These are phyloP conservation scores for Alternaria tenuissima DNA, from an alignment of 2,329 filamentous ascomycete genomes.

Conservation along the genomic window DNA sequence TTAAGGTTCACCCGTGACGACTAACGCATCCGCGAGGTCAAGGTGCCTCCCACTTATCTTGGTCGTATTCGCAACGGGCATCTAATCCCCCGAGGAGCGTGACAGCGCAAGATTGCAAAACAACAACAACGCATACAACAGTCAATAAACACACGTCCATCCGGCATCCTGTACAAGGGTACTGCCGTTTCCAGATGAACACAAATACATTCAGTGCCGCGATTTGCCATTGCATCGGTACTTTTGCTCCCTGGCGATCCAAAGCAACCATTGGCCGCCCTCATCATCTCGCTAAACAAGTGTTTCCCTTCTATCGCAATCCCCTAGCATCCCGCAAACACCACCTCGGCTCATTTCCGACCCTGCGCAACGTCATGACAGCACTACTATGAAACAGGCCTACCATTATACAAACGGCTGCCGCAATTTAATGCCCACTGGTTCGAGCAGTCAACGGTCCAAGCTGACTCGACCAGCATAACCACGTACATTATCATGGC, in stretches of 20 bases:
- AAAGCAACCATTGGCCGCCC: conserved; percentile 12
- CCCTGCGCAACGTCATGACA: conserved; percentile 6
- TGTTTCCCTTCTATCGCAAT: conserved; percentile 1
- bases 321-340: conserved; percentile 9
- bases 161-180: not conserved
- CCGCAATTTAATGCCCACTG: conserved; percentile 9
- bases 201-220: conserved; percentile 3
- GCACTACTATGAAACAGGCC: conserved; percentile 7
- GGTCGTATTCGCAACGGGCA: conserved; percentile 2
- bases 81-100: not conserved
- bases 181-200: not conserved
- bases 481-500: not conserved
- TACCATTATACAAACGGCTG: conserved; percentile 1
- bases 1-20: conserved; percentile 1
- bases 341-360: conserved; percentile 13
- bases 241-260: conserved; percentile 4
- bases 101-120: not conserved
- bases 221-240: conserved; percentile 6
- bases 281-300: conserved; percentile 7
- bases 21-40: not conserved
- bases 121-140: not conserved
- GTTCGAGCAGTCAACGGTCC: not conserved
- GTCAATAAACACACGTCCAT: not conserved
- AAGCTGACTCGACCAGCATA: conserved; percentile 9
- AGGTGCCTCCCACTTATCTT: not conserved